Base-by-base conservation (phyloP, 163 green algal species). In the Chloromonas sp. region DNA sequence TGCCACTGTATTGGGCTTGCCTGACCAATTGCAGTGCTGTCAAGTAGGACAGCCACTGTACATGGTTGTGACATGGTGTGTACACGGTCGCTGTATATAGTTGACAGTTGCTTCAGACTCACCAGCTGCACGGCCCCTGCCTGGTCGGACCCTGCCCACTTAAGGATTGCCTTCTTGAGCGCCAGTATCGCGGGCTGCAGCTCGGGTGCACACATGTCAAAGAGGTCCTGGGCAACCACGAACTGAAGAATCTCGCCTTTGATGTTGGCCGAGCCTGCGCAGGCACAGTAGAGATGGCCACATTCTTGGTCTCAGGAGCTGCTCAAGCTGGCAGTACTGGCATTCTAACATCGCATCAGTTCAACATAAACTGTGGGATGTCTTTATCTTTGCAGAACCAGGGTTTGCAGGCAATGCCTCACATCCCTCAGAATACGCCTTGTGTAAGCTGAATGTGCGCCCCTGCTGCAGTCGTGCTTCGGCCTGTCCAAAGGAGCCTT, bases 151-250 rank as follows among this genome's bases (percentile, higher is more conserved):
- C 93, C 93, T 8, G 94, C 94, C 93, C 93, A 97, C 14, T 87
- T 85, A 84, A 95, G 92, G 76, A 95, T 91, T 0, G 91, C 93
- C 3, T 88, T 85, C 87, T 96, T 92, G 0, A 95, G 66, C 2
- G 92, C 90, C 15, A 93, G 79, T 1, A 86, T 89, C 59, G 88
- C 89, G 0, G 82, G 79, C 61, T 84, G 84, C 58, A 94, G 85
- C 84, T 93, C 90, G 57, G 84, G 82, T 0, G 89, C 86, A 60
- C 91, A 95, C 61, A 91, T 60, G 0, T 88, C 84, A 87, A 97
- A 96, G 58, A 96, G 84, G 84, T 97, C 94, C 83, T 95, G 91
- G 3, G 93, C 92, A 58, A 97, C 90, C 61, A 96, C 92, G 86
- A 96, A 93, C 70, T 91, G 82, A 0, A 90, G 79, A 62, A 95